Evolutionary conservation across 257 asterid species (phyloP).

Genomic region (Jaltomata sinuosa): DNA sequence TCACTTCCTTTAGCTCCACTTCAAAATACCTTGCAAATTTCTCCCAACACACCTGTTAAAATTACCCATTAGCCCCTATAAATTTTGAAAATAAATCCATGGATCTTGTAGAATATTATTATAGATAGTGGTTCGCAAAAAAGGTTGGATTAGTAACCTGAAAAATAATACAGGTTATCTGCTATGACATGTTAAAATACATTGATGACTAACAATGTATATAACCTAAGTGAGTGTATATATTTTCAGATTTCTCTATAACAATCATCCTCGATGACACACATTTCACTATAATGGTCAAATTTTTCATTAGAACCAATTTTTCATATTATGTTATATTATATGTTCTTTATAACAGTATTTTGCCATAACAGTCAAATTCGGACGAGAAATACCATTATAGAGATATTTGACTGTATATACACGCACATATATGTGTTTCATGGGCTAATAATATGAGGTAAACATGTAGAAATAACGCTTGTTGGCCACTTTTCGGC

Average conservation of each 20-base stretch:
- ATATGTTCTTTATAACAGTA: too few species aligned
- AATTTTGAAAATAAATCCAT: not conserved
- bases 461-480: not conserved
- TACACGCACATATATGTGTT: too few species aligned
- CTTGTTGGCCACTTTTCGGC: not conserved
- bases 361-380: too few species aligned
- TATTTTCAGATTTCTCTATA: not conserved
- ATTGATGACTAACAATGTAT: too few species aligned
- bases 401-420: too few species aligned
- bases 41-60: slow-evolving; percentile 70
- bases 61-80: not conserved
- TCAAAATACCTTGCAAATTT: slow-evolving; percentile 87
- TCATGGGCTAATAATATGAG: not conserved
- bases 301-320: not conserved
- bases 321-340: not conserved
- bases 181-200: not conserved
- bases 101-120: too few species aligned
- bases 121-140: not conserved
- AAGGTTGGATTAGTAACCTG: not conserved
- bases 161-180: not conserved
- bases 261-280: too few species aligned
- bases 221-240: too few species aligned
- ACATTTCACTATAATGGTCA: not conserved
- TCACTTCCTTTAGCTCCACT: slow-evolving; percentile 87
- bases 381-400: too few species aligned